Evolutionary conservation across 257 asterid genomes (phyloP).

Genomic region (Cinchona pubescens): DNA sequence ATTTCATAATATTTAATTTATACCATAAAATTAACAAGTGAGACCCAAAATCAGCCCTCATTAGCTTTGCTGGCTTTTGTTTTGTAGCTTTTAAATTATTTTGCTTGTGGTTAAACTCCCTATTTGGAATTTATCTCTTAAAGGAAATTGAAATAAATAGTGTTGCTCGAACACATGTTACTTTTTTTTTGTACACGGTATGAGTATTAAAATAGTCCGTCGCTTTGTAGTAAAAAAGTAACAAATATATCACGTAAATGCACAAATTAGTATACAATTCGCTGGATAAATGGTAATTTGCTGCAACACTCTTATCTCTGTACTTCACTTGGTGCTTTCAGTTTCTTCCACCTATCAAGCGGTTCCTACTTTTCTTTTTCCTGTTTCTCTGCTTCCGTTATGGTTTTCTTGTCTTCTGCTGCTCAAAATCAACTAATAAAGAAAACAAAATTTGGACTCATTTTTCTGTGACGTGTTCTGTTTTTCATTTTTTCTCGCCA

Average conservation of each 20-base stretch:
- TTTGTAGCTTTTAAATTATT: neutral
- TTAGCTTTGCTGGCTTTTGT: no score
- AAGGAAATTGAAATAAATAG: no score
- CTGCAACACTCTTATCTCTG: constrained; percentile 6
- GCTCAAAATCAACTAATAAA: neutral
- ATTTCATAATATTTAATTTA: no score
- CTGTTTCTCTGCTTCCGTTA: constrained; percentile 9
- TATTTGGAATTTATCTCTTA: neutral
- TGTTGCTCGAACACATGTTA: no score
- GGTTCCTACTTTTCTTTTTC: constrained; percentile 19
- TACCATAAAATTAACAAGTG: no score
- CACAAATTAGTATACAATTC: no score
- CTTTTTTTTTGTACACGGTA: no score
- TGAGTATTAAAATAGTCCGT: no score
- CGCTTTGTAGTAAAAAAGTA: no score
- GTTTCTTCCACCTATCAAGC: constrained; percentile 23
- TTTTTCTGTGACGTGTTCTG: neutral
- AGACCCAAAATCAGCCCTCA: no score
- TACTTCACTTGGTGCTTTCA: constrained; percentile 24
- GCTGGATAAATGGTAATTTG: no score
- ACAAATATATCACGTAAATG: no score
- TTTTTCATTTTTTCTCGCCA: neutral
- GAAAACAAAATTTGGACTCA: neutral
- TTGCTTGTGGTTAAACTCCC: neutral
- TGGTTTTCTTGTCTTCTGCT: constrained; percentile 4